Evolutionary conservation across 345 rosid species (phyloP).

Genomic region (Eucalyptus cloeziana): DNA sequence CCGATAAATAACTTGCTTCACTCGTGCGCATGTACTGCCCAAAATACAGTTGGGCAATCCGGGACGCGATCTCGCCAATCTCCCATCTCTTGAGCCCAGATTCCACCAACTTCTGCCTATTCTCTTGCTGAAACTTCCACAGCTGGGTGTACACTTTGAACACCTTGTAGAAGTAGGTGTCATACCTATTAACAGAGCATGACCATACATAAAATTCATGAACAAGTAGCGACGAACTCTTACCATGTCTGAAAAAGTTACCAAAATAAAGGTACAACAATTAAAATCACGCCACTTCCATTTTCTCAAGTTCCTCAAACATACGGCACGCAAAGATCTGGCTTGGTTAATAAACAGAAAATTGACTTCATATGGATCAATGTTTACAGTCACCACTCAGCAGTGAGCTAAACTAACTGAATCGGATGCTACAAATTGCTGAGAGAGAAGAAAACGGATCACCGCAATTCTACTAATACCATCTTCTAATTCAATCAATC

Average conservation of each 20-base stretch:
- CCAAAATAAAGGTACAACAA: neutral
- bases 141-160: slow-evolving; percentile 93
- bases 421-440: neutral
- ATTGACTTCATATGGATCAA: neutral
- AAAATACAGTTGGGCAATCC: slow-evolving; percentile 89
- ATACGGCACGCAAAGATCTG: neutral
- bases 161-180: slow-evolving; percentile 86
- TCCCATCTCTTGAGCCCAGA: slow-evolving; percentile 95
- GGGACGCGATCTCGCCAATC: slow-evolving; percentile 93
- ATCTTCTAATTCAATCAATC: neutral
- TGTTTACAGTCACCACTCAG: neutral
- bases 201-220: neutral
- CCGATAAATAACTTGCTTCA: slow-evolving; percentile 66
- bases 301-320: neutral
- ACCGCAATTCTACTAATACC: neutral
- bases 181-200: slow-evolving; percentile 41
- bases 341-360: neutral
- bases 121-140: slow-evolving; percentile 98
- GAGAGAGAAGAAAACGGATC: neutral
- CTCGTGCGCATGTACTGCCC: slow-evolving; percentile 94
- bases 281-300: neutral
- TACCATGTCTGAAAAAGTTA: neutral
- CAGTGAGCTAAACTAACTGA: neutral
- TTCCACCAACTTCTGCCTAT: slow-evolving; percentile 82
- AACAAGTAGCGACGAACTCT: neutral